These are phyloP conservation scores for Hyaloperonospora brassicae DNA, from an alignment of 352 stramenopile species.

Conservation along the genomic window DNA sequence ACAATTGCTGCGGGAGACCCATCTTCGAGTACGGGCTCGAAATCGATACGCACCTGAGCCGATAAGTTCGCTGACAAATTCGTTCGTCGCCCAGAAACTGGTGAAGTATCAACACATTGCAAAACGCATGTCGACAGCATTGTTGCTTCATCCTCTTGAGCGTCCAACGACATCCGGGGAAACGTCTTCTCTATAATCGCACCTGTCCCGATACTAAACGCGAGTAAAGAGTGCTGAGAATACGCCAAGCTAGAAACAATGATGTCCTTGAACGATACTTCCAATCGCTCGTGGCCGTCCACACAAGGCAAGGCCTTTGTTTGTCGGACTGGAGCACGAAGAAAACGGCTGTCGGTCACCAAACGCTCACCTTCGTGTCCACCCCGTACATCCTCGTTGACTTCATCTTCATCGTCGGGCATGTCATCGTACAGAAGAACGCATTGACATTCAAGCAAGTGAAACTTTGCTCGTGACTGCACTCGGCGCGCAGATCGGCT, in stretches of 20 bases:
- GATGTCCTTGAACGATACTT: conserved; percentile 62
- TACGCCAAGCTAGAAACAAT: conserved; percentile 60
- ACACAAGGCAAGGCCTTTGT: conserved; percentile 42
- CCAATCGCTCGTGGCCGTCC: conserved; percentile 57
- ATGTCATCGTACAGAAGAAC: conserved; percentile 80
- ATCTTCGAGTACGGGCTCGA: conserved; percentile 26
- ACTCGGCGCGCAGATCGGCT: conserved; percentile 24
- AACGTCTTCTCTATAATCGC: conserved; percentile 66
- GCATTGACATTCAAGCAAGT: conserved; percentile 67
- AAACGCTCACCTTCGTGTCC: conserved; percentile 11
- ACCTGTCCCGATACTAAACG: conserved; percentile 52
- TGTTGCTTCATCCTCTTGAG: conserved; percentile 45
- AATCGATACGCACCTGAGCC: conserved; percentile 57
- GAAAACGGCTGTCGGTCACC: conserved; percentile 20
- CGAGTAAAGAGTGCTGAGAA: conserved; percentile 39
- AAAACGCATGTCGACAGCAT: conserved; percentile 59
- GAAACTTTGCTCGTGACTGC: conserved; percentile 58
- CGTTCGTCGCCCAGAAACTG: conserved; percentile 45
- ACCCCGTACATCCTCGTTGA: conserved; percentile 13
- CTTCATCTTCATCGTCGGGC: conserved; percentile 37
- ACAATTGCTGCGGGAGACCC: conserved; percentile 21
- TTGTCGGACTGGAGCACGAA: conserved; percentile 4
- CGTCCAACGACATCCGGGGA: conserved; percentile 68
- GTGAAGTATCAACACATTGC: conserved; percentile 52
- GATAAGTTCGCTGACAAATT: conserved; percentile 64